Evolutionary conservation across 2,329 filamentous ascomycete species (phyloP).

Genomic region (Claviceps sorghi): DNA sequence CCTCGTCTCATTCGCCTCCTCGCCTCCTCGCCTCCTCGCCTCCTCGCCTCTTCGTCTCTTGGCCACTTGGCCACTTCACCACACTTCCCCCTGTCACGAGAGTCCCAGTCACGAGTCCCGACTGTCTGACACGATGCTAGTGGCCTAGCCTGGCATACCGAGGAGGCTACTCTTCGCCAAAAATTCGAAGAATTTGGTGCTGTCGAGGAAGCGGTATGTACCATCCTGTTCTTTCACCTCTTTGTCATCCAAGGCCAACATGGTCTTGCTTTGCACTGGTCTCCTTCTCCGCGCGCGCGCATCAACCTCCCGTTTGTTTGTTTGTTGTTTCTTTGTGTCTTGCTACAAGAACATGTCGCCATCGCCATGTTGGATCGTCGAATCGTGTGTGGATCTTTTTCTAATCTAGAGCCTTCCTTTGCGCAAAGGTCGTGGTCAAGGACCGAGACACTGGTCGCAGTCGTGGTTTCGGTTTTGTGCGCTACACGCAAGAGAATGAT

Average conservation of each 20-base stretch:
- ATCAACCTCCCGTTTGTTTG: neutral
- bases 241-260: neutral
- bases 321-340: neutral
- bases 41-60: no score
- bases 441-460: slow-evolving; percentile 93
- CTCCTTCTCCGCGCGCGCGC: neutral
- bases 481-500: slow-evolving; percentile 63
- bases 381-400: slow-evolving; percentile 7
- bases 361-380: neutral
- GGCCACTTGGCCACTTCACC: neutral
- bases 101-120: no score
- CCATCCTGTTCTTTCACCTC: slow-evolving; percentile 1
- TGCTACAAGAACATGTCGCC: neutral
- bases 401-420: slow-evolving; percentile 8
- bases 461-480: slow-evolving; percentile 94
- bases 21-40: no score
- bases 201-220: slow-evolving; percentile 88
- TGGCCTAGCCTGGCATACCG: slow-evolving; percentile 97
- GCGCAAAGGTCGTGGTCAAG: slow-evolving; percentile 76
- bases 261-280: neutral
- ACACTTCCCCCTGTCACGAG: neutral
- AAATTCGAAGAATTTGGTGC: slow-evolving; percentile 88
- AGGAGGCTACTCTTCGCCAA: slow-evolving; percentile 68
- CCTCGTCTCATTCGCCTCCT: no score
- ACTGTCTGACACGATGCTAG: slow-evolving; percentile 29